Evolutionary conservation across 1,284 basidiomycete species (phyloP).

Genomic region (Rhodotorula sp.): DNA sequence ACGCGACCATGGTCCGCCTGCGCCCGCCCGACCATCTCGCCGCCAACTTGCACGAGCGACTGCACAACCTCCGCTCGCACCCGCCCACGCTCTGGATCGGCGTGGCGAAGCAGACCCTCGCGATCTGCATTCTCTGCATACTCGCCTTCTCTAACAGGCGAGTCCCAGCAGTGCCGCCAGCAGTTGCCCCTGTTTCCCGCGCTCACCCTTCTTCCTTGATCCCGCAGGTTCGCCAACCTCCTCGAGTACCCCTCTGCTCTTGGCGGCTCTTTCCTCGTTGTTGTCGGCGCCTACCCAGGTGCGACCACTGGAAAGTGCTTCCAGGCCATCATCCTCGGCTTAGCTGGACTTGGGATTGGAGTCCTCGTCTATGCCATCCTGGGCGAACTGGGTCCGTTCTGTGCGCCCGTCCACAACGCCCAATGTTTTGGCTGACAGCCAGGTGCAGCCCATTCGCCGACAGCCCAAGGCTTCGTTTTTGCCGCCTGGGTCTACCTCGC

Average conservation of each 20-base stretch:
- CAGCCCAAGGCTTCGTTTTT: conserved; percentile 38
- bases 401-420: fast-evolving
- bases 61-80: not conserved
- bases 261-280: conserved; percentile 27
- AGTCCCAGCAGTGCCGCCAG: not conserved
- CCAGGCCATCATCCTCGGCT: conserved; percentile 23
- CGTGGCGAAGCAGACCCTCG: conserved; percentile 20
- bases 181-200: not conserved
- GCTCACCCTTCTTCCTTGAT: no score
- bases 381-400: conserved; percentile 20
- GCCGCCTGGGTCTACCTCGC: conserved; percentile 30
- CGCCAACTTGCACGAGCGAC: not conserved
- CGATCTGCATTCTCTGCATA: conserved; percentile 14
- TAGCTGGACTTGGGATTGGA: conserved; percentile 15
- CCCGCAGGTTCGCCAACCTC: conserved; percentile 15
- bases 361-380: conserved; percentile 25
- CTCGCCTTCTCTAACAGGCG: conserved; percentile 15
- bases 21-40: no score
- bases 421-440: not conserved
- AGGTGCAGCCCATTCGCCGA: conserved; percentile 20
- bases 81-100: conserved; percentile 8
- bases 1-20: no score
- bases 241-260: conserved; percentile 9
- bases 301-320: conserved; percentile 28
- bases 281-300: conserved; percentile 32